Base-by-base conservation (phyloP, 768 basidiomycete species). In the Coprinopsis sp. region DNA sequence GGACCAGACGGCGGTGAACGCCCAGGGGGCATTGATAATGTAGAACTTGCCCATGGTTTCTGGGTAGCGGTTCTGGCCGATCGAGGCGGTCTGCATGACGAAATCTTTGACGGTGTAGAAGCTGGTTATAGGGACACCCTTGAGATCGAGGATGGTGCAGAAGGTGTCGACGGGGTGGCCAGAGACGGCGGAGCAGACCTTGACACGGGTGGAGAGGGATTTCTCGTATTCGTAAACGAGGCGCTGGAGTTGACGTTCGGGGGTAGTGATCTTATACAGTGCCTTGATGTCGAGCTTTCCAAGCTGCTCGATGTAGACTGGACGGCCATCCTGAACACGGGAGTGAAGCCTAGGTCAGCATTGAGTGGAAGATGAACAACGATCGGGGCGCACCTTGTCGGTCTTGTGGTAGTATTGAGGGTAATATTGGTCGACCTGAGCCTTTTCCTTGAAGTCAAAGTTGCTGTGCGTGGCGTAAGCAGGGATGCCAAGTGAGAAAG, bases 21-120 rank as follows among this genome's bases (percentile, higher is more conserved):
- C 76, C 83, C 87, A 97, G 0, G 95, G 95, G 0, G 91, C 89
- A 60, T 98, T 97, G 77, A 96, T 88, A 76, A 98, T 93, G 75
- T 90, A 99, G 73, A 99, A 97, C 63, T 89, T 91, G 71, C 95
- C 95, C 95, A 97, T 91, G 54, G 76, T 81, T 65, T 95, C 91
- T 1, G 92, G 90, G 65, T 93, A 98, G 54, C 87, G 76, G 70
- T 96, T 79, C 65, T 96, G 93, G 10, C 91, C 90, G 64, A 99
- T 84, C 22, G 63, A 60, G 0, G 86, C 70, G 0, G 92, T 88
- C 18, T 78, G 65, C 51, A 73, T 77, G 33, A 98, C 87, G 72
- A 92, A 95, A 67, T 90, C 87, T 69, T 91, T 94, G 69, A 98
- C 93, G 59, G 78, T 79, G 65, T 85, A 93, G 63, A 97, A 98